Conservation (phyloP, 2,329 filamentous ascomycete species). For the Aspergillus amoenus region DNA sequence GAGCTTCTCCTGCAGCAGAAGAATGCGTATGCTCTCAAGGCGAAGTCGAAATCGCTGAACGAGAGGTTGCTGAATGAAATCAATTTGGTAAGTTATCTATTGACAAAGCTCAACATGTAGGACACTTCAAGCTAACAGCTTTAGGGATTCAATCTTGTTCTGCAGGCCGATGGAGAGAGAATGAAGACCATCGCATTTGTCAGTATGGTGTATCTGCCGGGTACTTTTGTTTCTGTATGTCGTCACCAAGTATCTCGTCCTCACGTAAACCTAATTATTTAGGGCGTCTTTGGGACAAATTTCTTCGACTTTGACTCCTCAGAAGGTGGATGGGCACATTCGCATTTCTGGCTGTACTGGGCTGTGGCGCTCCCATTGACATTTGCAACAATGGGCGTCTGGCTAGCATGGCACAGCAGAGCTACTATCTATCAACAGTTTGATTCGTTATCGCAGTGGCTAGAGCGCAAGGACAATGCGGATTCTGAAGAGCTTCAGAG, state of each 20-base stretch:
- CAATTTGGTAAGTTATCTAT: constrained; percentile 21
- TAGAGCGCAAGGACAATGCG: too few relatives aligned
- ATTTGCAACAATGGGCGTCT: neutral
- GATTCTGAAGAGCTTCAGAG: too few relatives aligned
- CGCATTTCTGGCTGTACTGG: constrained; percentile 33
- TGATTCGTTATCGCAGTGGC: too few relatives aligned
- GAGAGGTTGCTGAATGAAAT: constrained; percentile 34
- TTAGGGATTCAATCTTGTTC: constrained; percentile 31
- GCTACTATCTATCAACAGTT: too few relatives aligned
- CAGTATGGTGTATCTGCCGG: constrained; percentile 28
- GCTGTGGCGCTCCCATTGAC: constrained; percentile 29
- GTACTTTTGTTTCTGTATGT: constrained; percentile 28
- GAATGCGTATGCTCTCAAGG: constrained; percentile 23
- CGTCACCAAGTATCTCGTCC: neutral
- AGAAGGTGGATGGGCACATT: constrained; percentile 21
- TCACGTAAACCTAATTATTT: neutral
- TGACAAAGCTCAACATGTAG: neutral
- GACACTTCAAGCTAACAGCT: too few relatives aligned
- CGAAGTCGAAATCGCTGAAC: constrained; percentile 26
- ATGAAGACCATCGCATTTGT: constrained; percentile 32
- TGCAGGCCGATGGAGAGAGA: constrained; percentile 28
- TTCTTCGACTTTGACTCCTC: constrained; percentile 32
- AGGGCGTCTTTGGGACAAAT: constrained; percentile 35
- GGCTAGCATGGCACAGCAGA: neutral
- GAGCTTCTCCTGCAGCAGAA: constrained; percentile 9